Evolutionary conservation across 768 basidiomycete genomes (phyloP).

Genomic region (Lyophyllum semitale): DNA sequence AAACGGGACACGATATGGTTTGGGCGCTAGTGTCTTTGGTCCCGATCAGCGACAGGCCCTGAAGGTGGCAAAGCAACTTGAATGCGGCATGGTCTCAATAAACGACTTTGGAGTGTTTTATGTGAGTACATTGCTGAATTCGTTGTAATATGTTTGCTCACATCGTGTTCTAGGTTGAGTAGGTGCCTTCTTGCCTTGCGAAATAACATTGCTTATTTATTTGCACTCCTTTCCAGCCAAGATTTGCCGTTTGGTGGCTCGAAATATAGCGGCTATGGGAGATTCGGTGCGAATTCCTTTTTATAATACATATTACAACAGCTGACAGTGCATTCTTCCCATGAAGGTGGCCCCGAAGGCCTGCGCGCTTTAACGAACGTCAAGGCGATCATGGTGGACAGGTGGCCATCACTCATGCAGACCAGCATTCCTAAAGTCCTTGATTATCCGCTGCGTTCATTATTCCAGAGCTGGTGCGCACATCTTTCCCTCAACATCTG

Average conservation of each 20-base stretch:
- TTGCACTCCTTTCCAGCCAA: constrained; percentile 48
- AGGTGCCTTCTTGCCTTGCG: constrained; percentile 28
- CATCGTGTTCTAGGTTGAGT: constrained; percentile 61
- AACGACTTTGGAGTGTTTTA: constrained; percentile 95
- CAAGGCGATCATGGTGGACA: constrained; percentile 86
- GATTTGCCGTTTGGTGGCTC: constrained; percentile 94
- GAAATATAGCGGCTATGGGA: constrained; percentile 90
- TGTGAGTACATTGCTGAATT: constrained; percentile 42
- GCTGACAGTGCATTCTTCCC: constrained; percentile 7
- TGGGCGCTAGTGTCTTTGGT: constrained; percentile 95
- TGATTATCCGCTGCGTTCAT: constrained; percentile 82
- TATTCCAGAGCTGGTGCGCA: constrained; percentile 72
- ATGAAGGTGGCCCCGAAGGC: constrained; percentile 91
- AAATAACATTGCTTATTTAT: constrained; percentile 8
- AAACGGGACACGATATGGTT: constrained; percentile 84
- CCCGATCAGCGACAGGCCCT: constrained; percentile 77
- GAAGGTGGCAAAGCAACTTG: constrained; percentile 76
- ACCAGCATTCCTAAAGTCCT: constrained; percentile 85
- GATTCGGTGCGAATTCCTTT: constrained; percentile 65
- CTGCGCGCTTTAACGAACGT: constrained; percentile 84
- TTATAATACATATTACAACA: too few relatives aligned
- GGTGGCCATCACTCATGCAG: constrained; percentile 81
- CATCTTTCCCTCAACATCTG: neutral
- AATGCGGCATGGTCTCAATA: constrained; percentile 96
- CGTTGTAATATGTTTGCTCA: neutral